Evolutionary conservation across 345 rosid species (phyloP), one percentile per base, ranked within the genome.

Genomic region (Citrus glauca): DNA sequence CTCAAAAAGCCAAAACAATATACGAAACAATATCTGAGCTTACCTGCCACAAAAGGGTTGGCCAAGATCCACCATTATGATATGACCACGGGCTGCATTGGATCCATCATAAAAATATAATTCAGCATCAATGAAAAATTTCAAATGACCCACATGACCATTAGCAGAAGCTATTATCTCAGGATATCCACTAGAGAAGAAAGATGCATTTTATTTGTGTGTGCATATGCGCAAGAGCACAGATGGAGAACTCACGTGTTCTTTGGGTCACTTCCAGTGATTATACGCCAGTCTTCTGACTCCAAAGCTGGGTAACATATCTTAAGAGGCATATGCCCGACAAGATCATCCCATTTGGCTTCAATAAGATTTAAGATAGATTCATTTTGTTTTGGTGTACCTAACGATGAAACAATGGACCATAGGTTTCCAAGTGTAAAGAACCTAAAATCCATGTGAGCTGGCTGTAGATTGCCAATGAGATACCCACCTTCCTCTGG

Each of bases 61-160:
- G 99, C 99, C 99, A 93, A 35, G 99, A 94, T 80, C 98, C 99
- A 66, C 97, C 91, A 80, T 96, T 96, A 80, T 96, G 99, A 89
- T 96, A 96, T 24, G 99, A 96, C 99, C 99, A 96, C 74, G 98
- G 92, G 73, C 98, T 96, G 91, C 79, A 84, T 45, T 78, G 69
- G 38, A 69, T 81, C 66, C 79, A 74, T 59, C 64, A n/a, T 28
- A 72, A 57, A 56, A 42, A 7, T 3, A 69, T 33, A 76, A 25
- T 48, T 76, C 19, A 74, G 69, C 22, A 25, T 55, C 20, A 2
- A 72, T 7, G 8, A 69, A 57, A 66, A 45, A n/a, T 76, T 9
- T n/a, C 30, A 64, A 68, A 10, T 72, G 25, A 64, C 69, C 9
- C 24, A 40, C 24, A 37, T 57, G 56, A 56, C 20, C 38, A 55